Conservation (phyloP, 2,329 filamentous ascomycete species). For the Alternaria conjuncta region DNA sequence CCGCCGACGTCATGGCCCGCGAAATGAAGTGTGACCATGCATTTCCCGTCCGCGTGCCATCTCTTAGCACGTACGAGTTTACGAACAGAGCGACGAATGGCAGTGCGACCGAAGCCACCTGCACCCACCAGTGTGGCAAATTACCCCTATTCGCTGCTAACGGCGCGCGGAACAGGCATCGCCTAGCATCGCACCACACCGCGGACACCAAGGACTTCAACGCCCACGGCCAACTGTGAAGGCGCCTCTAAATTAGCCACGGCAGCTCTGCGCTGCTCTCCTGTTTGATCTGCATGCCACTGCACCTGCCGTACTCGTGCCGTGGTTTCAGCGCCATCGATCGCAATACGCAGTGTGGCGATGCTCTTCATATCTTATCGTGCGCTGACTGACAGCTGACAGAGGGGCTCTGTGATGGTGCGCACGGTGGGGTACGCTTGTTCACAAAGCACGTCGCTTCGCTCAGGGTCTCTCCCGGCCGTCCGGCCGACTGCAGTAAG, state of each 20-base stretch:
- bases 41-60: neutral
- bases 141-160: constrained; percentile 14
- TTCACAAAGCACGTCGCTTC: constrained; percentile 3
- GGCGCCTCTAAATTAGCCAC: constrained; percentile 3
- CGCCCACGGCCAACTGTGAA: constrained; percentile 10
- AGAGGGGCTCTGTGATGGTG: neutral
- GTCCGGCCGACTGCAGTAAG: constrained; percentile 14
- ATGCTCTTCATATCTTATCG: neutral
- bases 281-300: constrained; percentile 25
- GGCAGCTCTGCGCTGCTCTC: constrained; percentile 3
- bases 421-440: constrained; percentile 10
- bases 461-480: constrained; percentile 16
- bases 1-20: constrained; percentile 1
- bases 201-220: constrained; percentile 5
- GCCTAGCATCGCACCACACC: neutral
- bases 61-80: constrained; percentile 4
- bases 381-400: constrained; percentile 1
- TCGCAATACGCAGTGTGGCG: neutral
- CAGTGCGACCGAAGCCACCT: constrained; percentile 7
- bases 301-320: constrained; percentile 3
- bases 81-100: constrained; percentile 5
- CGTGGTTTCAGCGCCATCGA: constrained; percentile 6
- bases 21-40: constrained; percentile 1
- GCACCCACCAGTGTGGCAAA: constrained; percentile 12
- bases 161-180: constrained; percentile 4